These are phyloP conservation scores for Hypoxylon rickii DNA, from an alignment of 495 filamentous ascomycete genomes.

Conservation along the genomic window DNA sequence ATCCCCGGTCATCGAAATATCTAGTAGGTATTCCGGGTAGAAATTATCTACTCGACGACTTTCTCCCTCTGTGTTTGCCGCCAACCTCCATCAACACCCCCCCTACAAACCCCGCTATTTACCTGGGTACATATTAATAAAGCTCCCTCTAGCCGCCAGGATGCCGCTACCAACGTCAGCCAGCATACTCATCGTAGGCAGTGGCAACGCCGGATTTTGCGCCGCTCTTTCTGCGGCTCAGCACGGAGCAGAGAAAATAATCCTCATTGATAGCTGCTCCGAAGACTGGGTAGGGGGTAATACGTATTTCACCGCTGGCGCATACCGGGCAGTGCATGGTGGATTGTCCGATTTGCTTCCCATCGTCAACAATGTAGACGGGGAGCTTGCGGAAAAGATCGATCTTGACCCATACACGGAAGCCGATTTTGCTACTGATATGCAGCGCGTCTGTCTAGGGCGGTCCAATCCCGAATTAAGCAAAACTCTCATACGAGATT, in stretches of 20 bases:
- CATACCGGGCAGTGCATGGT: slow-evolving; percentile 53
- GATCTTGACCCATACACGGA: slow-evolving; percentile 39
- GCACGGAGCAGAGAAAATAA: slow-evolving; percentile 39
- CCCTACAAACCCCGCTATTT: too few relatives aligned
- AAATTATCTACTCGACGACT: too few relatives aligned
- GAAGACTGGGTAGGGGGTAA: slow-evolving; percentile 61
- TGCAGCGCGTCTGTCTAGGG: slow-evolving; percentile 54
- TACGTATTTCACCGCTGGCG: slow-evolving; percentile 62
- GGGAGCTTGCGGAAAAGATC: slow-evolving; percentile 50
- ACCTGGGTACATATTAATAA: too few relatives aligned
- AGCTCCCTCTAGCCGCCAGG: neutral
- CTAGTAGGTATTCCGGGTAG: too few relatives aligned
- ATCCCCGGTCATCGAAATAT: too few relatives aligned
- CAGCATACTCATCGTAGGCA: slow-evolving; percentile 60
- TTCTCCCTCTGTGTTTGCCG: too few relatives aligned
- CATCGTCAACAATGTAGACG: slow-evolving; percentile 32
- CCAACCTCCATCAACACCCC: too few relatives aligned
- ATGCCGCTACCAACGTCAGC: neutral
- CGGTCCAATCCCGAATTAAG: slow-evolving; percentile 51
- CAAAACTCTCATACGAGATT: slow-evolving; percentile 51
- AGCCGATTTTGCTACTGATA: slow-evolving; percentile 43
- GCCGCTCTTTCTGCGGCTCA: slow-evolving; percentile 56
- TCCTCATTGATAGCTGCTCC: slow-evolving; percentile 60
- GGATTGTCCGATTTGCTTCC: slow-evolving; percentile 54
- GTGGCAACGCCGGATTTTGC: slow-evolving; percentile 64